A percentile compares a stretch with the other conserved stretches of the same genome.
Conservation (phyloP, 768 basidiomycete species). For the Kwoniella sp. region DNA sequence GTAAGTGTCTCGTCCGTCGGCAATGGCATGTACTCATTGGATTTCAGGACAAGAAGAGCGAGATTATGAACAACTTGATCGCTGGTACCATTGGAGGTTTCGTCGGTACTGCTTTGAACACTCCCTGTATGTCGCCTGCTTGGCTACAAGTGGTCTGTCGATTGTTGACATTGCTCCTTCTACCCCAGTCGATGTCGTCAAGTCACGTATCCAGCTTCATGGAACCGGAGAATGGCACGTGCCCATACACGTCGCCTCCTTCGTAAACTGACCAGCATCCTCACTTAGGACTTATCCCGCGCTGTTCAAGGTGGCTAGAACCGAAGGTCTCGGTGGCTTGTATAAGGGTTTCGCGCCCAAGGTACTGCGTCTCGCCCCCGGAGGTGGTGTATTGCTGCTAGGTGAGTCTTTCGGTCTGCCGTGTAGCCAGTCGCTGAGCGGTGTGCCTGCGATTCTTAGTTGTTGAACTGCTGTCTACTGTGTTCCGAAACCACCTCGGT, state of each 20-base stretch:
- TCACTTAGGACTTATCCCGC: conserved; percentile 82
- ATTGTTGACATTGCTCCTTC: not conserved
- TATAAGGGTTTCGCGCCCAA: conserved; percentile 80
- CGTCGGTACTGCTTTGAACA: conserved; percentile 79
- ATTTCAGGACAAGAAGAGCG: conserved; percentile 65
- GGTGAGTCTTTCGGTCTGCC: conserved; percentile 49
- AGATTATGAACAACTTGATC: conserved; percentile 84
- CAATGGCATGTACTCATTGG: no score
- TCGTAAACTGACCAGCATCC: not conserved
- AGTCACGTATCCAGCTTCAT: conserved; percentile 79
- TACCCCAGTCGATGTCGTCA: conserved; percentile 69
- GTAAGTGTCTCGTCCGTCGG: conserved; percentile 52
- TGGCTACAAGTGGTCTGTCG: not conserved
- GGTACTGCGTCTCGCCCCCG: conserved; percentile 83
- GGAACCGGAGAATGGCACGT: conserved; percentile 43
- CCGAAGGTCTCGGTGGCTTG: conserved; percentile 52
- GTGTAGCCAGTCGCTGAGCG: not conserved
- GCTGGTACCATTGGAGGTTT: conserved; percentile 82
- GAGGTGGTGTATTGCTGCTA: conserved; percentile 86
- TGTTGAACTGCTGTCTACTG: conserved; percentile 47
- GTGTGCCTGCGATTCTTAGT: conserved; percentile 19
- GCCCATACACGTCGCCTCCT: not conserved
- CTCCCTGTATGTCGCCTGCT: conserved; percentile 58
- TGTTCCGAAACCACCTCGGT: conserved; percentile 46
- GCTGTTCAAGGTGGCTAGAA: conserved; percentile 42